Conservation (phyloP, 352 stramenopile species). For the Phytophthora nicotianae region DNA sequence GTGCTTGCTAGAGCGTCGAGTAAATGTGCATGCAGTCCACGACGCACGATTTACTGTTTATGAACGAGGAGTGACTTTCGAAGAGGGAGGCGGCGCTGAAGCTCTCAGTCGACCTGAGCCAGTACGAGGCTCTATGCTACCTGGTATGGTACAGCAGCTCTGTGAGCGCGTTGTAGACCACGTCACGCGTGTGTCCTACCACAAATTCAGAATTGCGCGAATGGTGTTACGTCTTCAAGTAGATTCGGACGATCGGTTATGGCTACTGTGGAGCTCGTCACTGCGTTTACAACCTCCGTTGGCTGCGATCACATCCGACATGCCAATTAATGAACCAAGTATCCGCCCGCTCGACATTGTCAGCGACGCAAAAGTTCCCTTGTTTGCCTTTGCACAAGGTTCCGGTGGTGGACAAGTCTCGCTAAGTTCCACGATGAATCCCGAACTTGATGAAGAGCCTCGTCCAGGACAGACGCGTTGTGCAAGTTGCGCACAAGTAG, state of each 20-base stretch:
- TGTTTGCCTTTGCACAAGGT: constrained; percentile 49
- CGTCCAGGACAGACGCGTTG: constrained; percentile 59
- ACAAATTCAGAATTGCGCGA: constrained; percentile 91
- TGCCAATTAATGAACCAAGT: constrained; percentile 11
- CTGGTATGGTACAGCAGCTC: constrained; percentile 89
- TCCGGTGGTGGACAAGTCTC: constrained; percentile 23
- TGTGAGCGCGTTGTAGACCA: constrained; percentile 94
- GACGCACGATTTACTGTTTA: constrained; percentile 93
- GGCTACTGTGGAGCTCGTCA: constrained; percentile 95
- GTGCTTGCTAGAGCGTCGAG: constrained; percentile 92
- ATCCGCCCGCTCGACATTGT: constrained; percentile 68
- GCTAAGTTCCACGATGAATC: constrained; percentile 13
- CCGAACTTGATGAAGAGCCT: constrained; percentile 26
- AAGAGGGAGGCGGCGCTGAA: constrained; percentile 82
- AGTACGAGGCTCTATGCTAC: constrained; percentile 91
- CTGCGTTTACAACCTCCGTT: constrained; percentile 68
- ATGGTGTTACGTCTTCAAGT: constrained; percentile 97
- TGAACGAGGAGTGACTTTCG: constrained; percentile 94
- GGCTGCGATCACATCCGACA: background rate
- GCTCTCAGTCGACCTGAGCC: constrained; percentile 85
- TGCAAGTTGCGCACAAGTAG: constrained; percentile 80
- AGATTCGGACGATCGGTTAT: constrained; percentile 93
- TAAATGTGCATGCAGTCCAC: constrained; percentile 91
- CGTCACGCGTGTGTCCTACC: constrained; percentile 91
- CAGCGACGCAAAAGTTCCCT: constrained; percentile 67